Conservation (phyloP, 1,284 basidiomycete species). For the Cryptococcus sp. region DNA sequence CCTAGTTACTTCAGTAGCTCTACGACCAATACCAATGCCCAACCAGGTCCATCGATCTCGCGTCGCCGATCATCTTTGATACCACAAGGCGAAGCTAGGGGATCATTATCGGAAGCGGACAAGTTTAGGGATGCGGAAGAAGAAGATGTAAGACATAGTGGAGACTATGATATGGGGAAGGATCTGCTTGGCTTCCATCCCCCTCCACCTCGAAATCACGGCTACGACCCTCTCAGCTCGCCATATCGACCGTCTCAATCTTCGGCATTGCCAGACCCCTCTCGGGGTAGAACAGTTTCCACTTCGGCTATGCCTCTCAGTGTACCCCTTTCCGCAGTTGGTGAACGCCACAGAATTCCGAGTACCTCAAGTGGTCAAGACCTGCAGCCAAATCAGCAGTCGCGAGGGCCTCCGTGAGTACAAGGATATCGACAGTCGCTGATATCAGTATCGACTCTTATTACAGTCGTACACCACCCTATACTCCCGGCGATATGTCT, state of each 20-base stretch:
- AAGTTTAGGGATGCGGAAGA: not conserved
- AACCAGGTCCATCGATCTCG: too few relatives aligned
- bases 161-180: not conserved
- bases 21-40: too few relatives aligned
- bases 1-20: not conserved
- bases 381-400: slow-evolving; percentile 5
- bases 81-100: too few relatives aligned
- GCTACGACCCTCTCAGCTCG: not conserved
- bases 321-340: slow-evolving; percentile 16
- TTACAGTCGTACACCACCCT: slow-evolving; percentile 15
- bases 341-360: slow-evolving; percentile 1
- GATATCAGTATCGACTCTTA: slow-evolving; percentile 29
- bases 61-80: too few relatives aligned
- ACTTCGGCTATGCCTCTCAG: slow-evolving; percentile 9
- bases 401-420: slow-evolving; percentile 21
- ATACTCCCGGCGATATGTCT: slow-evolving; percentile 4
- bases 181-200: not conserved
- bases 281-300: not conserved
- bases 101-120: not conserved
- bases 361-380: not conserved
- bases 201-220: not conserved
- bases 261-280: not conserved
- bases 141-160: not conserved
- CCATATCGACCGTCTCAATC: not conserved
- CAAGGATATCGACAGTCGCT: not conserved